A percentile compares a stretch with the other conserved stretches of the same genome.
phyloP scores from a whole-genome alignment of 176 grass and related monocot genomes.

The Cenchrus americanus region DNA sequence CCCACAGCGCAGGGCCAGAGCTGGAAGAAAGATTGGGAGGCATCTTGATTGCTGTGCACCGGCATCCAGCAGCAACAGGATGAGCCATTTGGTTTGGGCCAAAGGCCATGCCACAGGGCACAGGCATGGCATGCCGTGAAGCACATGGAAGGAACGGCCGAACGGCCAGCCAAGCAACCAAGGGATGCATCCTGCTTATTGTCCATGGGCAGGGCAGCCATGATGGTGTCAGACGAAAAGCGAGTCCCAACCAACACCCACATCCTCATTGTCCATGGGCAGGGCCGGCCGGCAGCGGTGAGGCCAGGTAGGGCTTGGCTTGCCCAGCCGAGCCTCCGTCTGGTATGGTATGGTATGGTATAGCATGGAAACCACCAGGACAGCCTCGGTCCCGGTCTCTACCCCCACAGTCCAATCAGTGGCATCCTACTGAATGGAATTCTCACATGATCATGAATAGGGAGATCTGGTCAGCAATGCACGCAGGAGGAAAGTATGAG shows the following conservation, averaged over 20 bases:
- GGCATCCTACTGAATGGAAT: constrained; percentile 29
- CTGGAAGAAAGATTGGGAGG: constrained; percentile 18
- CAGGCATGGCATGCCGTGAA: not conserved
- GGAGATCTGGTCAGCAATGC: not conserved
- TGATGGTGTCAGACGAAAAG: constrained; percentile 59
- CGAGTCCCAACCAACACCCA: constrained; percentile 52
- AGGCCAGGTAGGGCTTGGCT: constrained; percentile 41
- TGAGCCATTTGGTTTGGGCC: constrained; percentile 42
- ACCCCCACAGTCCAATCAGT: constrained; percentile 28
- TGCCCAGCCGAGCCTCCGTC: not conserved
- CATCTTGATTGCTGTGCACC: constrained; percentile 49
- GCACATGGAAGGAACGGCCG: constrained; percentile 49
- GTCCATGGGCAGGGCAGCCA: constrained; percentile 39
- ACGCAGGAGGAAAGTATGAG: not conserved
- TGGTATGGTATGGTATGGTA: not conserved
- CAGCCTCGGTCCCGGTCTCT: constrained; percentile 15
- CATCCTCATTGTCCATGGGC: constrained; percentile 41
- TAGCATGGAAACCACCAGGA: constrained; percentile 33
- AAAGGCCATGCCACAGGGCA: constrained; percentile 27
- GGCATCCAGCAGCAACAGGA: constrained; percentile 48
- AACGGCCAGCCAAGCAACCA: constrained; percentile 13
- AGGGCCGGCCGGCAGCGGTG: not conserved
- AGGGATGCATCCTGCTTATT: constrained; percentile 43
- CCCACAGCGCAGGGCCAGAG: constrained; percentile 34
- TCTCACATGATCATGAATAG: constrained; percentile 34